A percentile compares a stretch with the other conserved stretches of the same genome.
Conservation (phyloP, 2,329 filamentous ascomycete genomes). For the Apiospora marii region DNA sequence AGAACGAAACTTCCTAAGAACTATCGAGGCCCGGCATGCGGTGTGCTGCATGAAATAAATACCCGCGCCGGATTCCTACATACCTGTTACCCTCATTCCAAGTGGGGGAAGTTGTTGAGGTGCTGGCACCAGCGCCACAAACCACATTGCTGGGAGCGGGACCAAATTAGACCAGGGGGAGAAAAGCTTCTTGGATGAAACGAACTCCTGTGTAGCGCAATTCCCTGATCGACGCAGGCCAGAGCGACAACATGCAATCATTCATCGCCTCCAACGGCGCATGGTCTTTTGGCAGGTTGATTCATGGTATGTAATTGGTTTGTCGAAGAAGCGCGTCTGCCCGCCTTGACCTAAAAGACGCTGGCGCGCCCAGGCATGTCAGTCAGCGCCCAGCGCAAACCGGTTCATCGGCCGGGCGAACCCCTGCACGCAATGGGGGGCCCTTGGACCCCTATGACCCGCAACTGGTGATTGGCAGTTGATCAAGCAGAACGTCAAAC, state of each 20-base stretch:
- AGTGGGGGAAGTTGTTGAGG: background rate
- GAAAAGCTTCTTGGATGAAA: conserved; percentile 2
- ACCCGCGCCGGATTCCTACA: background rate
- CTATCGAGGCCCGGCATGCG: background rate
- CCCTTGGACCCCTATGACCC: background rate
- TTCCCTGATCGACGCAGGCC: conserved; percentile 1
- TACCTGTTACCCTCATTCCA: background rate
- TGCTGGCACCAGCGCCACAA: background rate
- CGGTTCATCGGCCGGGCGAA: background rate
- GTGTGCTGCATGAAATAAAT: conserved; percentile 18
- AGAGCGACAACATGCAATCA: background rate
- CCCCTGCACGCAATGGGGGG: background rate
- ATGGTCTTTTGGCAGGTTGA: background rate
- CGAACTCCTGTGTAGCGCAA: conserved; percentile 22
- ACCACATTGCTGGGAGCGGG: background rate
- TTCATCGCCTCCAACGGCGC: background rate
- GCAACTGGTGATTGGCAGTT: background rate
- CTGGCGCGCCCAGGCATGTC: no score
- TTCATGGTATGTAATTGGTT: background rate
- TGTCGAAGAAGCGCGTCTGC: background rate
- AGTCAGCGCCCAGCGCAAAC: background rate
- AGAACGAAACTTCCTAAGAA: background rate
- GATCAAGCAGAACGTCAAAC: conserved; percentile 7
- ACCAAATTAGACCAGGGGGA: background rate
- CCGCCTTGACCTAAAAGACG: background rate